These are phyloP conservation scores for Phialophora tarda DNA, from an alignment of 2,329 filamentous ascomycete species.

Conservation along the genomic window DNA sequence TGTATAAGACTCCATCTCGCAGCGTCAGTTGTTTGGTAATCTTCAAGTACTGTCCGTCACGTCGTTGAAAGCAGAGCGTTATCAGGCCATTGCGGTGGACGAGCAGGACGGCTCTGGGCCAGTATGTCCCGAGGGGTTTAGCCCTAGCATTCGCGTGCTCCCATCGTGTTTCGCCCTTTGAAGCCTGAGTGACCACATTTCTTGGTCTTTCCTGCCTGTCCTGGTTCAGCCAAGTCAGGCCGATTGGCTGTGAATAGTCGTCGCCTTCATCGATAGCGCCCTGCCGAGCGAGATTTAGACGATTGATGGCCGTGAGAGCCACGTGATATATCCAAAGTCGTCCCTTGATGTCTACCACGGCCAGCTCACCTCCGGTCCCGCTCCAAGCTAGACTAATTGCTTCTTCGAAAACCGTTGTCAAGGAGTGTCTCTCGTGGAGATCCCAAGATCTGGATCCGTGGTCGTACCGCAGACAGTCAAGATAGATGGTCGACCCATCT, in stretches of 20 bases:
- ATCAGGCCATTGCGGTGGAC: slow-evolving; percentile 76
- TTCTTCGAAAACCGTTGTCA: slow-evolving; percentile 35
- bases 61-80: slow-evolving; percentile 77
- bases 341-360: slow-evolving; percentile 79
- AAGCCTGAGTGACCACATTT: slow-evolving; percentile 52
- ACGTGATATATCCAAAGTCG: slow-evolving; percentile 76
- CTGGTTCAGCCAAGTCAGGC: slow-evolving; percentile 80
- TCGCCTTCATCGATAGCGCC: slow-evolving; percentile 72
- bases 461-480: slow-evolving; percentile 34
- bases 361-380: slow-evolving; percentile 76
- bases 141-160: slow-evolving; percentile 70
- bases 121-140: slow-evolving; percentile 72
- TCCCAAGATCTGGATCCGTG: slow-evolving; percentile 28
- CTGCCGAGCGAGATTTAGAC: slow-evolving; percentile 65
- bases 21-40: slow-evolving; percentile 56
- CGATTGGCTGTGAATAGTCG: slow-evolving; percentile 78
- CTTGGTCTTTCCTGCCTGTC: slow-evolving; percentile 50
- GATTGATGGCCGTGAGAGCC: slow-evolving; percentile 70
- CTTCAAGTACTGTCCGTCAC: slow-evolving; percentile 69
- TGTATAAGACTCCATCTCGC: slow-evolving; percentile 28
- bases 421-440: slow-evolving; percentile 24
- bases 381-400: slow-evolving; percentile 81
- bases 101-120: slow-evolving; percentile 75
- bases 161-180: slow-evolving; percentile 68
- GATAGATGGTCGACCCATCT: slow-evolving; percentile 33